Evolutionary conservation across 768 basidiomycete species (phyloP).

Genomic region (Hygrophorus russula): DNA sequence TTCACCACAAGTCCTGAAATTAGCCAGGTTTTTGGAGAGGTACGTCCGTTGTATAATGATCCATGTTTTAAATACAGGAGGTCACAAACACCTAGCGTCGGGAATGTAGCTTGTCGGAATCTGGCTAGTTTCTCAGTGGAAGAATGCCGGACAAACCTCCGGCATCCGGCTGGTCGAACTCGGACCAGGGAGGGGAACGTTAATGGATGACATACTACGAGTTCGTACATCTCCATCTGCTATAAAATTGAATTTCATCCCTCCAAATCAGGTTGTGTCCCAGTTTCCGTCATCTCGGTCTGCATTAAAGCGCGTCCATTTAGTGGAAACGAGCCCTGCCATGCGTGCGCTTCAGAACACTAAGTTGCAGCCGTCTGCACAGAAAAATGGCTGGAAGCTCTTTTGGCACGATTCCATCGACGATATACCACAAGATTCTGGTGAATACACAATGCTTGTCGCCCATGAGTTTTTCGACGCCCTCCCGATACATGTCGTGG

Average conservation of each 20-base stretch:
- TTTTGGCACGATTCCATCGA: conserved; percentile 70
- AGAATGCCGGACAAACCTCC: conserved; percentile 32
- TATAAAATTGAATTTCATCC: background rate
- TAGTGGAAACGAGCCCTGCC: conserved; percentile 71
- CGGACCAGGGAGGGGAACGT: conserved; percentile 87
- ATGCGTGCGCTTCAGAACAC: conserved; percentile 55
- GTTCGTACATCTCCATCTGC: conserved; percentile 30
- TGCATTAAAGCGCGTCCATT: conserved; percentile 43
- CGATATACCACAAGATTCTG: conserved; percentile 40
- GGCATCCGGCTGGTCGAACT: conserved; percentile 75
- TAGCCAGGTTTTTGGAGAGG: conserved; percentile 94
- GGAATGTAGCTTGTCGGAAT: conserved; percentile 64
- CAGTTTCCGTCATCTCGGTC: conserved; percentile 28
- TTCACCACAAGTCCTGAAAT: conserved; percentile 98
- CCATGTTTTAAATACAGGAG: conserved; percentile 11
- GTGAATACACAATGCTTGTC: conserved; percentile 69
- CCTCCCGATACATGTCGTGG: conserved; percentile 80
- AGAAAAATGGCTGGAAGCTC: conserved; percentile 26
- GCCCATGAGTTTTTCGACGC: conserved; percentile 99
- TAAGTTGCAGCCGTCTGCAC: conserved; percentile 27
- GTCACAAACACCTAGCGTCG: conserved; percentile 26
- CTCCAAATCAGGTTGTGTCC: conserved; percentile 32
- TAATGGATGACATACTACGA: conserved; percentile 82
- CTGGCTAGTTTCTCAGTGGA: conserved; percentile 79
- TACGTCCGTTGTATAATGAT: conserved; percentile 23